phyloP scores from a whole-genome alignment of 306 rosid species.

The Prunus fruticosa region DNA sequence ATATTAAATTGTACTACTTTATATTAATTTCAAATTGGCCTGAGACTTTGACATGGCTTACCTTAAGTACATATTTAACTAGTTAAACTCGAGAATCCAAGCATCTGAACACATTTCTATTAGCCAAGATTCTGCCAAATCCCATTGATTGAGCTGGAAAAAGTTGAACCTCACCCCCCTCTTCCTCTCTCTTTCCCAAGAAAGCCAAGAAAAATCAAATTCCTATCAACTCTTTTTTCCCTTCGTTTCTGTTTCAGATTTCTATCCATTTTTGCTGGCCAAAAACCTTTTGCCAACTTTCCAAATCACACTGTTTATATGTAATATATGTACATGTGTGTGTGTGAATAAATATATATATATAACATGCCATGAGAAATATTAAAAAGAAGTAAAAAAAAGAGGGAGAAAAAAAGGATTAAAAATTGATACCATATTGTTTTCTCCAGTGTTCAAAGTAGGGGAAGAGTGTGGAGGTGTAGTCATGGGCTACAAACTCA shows the following conservation, averaged over 20 bases:
- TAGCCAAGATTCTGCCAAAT: not conserved
- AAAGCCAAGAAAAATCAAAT: not conserved
- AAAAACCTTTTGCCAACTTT: too few species aligned
- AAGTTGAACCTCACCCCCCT: not conserved
- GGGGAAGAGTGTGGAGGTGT: slow-evolving; percentile 79
- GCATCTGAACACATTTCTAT: not conserved
- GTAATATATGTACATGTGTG: too few species aligned
- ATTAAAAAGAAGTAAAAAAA: too few species aligned
- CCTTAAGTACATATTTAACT: not conserved
- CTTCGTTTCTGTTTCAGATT: not conserved
- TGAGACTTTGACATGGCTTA: not conserved
- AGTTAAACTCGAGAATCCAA: not conserved
- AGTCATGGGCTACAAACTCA: slow-evolving; percentile 66
- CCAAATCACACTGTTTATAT: too few species aligned
- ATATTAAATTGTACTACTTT: not conserved
- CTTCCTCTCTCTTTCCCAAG: not conserved
- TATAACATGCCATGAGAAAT: too few species aligned
- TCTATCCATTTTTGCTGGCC: not conserved
- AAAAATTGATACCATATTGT: slow-evolving; percentile 55
- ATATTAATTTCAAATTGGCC: not conserved
- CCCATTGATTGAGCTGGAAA: not conserved
- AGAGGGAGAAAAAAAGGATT: too few species aligned
- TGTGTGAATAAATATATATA: too few species aligned
- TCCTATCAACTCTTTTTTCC: not conserved
- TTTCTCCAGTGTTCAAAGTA: slow-evolving; percentile 82